Percentiles rank a stretch among this genome's conserved stretches.
These are phyloP conservation scores for Mollisiaceae sp. DNA, from an alignment of 2,329 filamentous ascomycete species.

Conservation along the genomic window DNA sequence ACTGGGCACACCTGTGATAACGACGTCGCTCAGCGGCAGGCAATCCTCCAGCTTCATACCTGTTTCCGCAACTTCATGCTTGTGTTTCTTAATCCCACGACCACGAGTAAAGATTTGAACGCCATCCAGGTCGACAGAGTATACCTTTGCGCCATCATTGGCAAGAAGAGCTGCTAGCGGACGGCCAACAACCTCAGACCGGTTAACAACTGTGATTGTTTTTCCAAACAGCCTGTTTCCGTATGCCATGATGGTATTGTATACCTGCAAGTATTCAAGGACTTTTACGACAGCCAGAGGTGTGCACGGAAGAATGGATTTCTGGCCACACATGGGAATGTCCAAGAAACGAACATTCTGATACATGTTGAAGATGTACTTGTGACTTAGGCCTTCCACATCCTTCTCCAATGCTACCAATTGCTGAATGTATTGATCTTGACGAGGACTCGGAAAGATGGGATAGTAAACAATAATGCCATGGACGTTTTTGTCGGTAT, in stretches of 20 bases:
- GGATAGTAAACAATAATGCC: constrained; percentile 98
- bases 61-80: constrained; percentile 81
- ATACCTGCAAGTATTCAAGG: constrained; percentile 92
- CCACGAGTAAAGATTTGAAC: constrained; percentile 93
- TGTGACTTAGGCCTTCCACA: constrained; percentile 92
- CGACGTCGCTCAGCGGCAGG: constrained; percentile 86
- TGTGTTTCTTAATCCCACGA: constrained; percentile 80
- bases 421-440: constrained; percentile 94
- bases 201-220: constrained; percentile 95
- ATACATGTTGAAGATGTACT: constrained; percentile 99
- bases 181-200: constrained; percentile 92
- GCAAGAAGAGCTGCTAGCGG: constrained; percentile 91
- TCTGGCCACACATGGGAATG: constrained; percentile 74
- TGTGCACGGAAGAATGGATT: constrained; percentile 94
- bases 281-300: constrained; percentile 97
- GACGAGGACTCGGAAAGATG: constrained; percentile 80
- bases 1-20: constrained; percentile 90
- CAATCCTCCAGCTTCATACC: constrained; percentile 81
- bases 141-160: constrained; percentile 94
- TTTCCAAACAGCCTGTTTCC: constrained; percentile 93
- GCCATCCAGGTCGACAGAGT: constrained; percentile 90
- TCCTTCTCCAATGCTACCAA: constrained; percentile 90
- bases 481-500: constrained; percentile 76
- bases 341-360: constrained; percentile 97
- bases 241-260: constrained; percentile 91